Conservation (phyloP, 2,329 filamentous ascomycete genomes). For the Bipolaris bicolor region DNA sequence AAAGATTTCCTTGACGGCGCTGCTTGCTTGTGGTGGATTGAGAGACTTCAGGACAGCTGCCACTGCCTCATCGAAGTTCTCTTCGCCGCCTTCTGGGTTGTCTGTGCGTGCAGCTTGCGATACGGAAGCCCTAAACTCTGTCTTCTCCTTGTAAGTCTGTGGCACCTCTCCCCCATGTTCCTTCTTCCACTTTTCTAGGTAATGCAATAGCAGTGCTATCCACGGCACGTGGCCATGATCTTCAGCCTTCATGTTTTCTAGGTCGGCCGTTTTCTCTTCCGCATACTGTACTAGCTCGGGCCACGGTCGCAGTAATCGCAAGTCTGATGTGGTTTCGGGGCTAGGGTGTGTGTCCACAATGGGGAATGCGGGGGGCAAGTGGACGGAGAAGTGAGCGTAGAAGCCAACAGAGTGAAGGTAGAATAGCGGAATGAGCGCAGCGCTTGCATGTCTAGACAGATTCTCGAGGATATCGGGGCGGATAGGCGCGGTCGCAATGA, state of each 20-base stretch:
- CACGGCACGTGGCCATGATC: conserved; percentile 93
- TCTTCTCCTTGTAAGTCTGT: conserved; percentile 82
- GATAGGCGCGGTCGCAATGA: conserved; percentile 67
- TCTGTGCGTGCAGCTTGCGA: conserved; percentile 69
- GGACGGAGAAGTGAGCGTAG: conserved; percentile 85
- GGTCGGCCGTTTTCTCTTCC: conserved; percentile 67
- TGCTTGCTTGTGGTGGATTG: conserved; percentile 69
- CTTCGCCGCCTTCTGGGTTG: conserved; percentile 85
- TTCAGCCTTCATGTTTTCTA: conserved; percentile 74
- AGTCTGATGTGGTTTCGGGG: conserved; percentile 79
- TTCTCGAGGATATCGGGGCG: conserved; percentile 57
- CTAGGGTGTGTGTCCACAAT: conserved; percentile 97
- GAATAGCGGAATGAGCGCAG: conserved; percentile 73
- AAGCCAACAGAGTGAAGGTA: conserved; percentile 90
- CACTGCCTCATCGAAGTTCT: conserved; percentile 94
- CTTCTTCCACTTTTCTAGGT: conserved; percentile 79
- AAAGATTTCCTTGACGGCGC: conserved; percentile 78
- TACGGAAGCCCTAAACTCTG: conserved; percentile 76
- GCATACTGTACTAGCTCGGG: conserved; percentile 75
- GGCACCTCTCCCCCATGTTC: conserved; percentile 72
- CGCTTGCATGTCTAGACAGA: conserved; percentile 58
- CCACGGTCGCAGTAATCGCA: conserved; percentile 87
- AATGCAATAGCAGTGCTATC: conserved; percentile 80
- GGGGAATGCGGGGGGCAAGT: conserved; percentile 79
- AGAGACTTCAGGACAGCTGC: conserved; percentile 89